These are phyloP conservation scores for Datura wrightii DNA, from an alignment of 257 asterid species.

Conservation along the genomic window DNA sequence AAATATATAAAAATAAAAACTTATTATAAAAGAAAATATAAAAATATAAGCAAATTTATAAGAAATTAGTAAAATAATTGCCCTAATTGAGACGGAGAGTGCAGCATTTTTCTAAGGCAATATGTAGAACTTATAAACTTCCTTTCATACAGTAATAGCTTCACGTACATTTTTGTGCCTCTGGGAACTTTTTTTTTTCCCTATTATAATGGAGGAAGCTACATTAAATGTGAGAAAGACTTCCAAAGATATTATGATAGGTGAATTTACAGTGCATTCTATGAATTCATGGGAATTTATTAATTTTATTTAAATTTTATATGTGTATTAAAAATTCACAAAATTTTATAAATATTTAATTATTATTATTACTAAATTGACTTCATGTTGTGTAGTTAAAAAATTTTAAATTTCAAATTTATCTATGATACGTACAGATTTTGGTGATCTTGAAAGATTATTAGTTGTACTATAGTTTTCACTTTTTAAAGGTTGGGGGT, in stretches of 20 bases:
- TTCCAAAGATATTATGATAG: background rate
- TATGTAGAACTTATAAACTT: no score
- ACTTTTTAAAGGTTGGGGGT: background rate
- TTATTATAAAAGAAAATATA: no score
- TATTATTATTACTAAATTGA: background rate
- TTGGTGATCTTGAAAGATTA: background rate
- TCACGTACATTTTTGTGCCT: background rate
- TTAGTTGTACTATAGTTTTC: background rate
- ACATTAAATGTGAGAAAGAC: background rate
- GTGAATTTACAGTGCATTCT: background rate
- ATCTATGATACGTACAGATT: background rate
- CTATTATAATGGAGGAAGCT: no score
- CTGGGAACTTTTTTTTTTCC: background rate
- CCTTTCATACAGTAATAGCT: background rate
- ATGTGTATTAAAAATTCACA: no score
- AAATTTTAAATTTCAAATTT: background rate
- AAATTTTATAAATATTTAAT: background rate
- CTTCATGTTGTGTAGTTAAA: background rate
- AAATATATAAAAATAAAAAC: no score
- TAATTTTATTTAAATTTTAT: background rate
- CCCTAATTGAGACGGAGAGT: no score
- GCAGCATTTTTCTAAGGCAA: no score
- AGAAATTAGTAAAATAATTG: no score
- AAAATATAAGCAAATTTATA: no score
- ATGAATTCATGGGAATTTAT: no score